Evolutionary conservation across 2,329 filamentous ascomycete species (phyloP).

Genomic region (Emydomyces testavorans): DNA sequence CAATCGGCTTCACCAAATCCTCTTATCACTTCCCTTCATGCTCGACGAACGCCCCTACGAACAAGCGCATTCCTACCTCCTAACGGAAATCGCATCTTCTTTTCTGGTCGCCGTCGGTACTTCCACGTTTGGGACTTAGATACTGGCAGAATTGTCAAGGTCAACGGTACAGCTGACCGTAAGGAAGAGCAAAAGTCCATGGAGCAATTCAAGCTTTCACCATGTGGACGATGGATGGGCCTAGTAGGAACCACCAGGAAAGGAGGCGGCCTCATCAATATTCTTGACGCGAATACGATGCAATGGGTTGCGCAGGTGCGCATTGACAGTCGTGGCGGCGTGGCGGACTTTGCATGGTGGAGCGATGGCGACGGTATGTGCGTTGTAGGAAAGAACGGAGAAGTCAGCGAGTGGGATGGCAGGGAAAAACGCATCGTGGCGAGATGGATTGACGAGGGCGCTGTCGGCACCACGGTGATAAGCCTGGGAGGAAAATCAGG

Average conservation of each 20-base stretch:
- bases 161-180: conserved; percentile 58
- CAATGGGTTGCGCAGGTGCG: conserved; percentile 81
- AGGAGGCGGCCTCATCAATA: conserved; percentile 77
- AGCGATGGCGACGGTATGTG: conserved; percentile 67
- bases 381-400: conserved; percentile 73
- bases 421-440: conserved; percentile 57
- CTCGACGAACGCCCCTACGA: conserved; percentile 70
- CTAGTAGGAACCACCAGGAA: conserved; percentile 69
- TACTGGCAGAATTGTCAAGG: conserved; percentile 70
- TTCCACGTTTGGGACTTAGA: conserved; percentile 91
- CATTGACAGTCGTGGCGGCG: conserved; percentile 67
- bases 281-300: conserved; percentile 65
- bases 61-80: conserved; percentile 70
- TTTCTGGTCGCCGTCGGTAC: conserved; percentile 76
- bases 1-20: conserved; percentile 72
- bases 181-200: conserved; percentile 74
- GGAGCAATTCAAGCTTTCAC: conserved; percentile 80
- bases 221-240: conserved; percentile 76
- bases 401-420: conserved; percentile 81
- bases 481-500: conserved; percentile 51
- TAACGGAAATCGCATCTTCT: conserved; percentile 66
- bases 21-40: conserved; percentile 76
- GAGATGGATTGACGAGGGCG: conserved; percentile 82
- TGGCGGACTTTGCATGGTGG: conserved; percentile 93
- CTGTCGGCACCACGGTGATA: conserved; percentile 71